Base-by-base conservation (phyloP, 2,329 filamentous ascomycete genomes). In the Phaeophleospora eucalypticola region DNA sequence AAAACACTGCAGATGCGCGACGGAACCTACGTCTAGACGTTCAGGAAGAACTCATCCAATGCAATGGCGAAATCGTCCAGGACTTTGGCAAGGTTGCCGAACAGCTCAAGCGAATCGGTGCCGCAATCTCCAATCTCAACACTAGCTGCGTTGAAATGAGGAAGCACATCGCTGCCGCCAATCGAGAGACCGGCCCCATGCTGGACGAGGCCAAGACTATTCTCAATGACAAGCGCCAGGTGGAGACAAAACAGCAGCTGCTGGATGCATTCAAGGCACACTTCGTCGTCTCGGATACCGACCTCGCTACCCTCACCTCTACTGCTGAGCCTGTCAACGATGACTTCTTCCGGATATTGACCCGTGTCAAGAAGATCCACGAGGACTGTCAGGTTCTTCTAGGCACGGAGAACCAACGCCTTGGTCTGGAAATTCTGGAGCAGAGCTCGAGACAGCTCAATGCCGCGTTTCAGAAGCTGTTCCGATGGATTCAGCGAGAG, bases 401-500 rank as follows among this genome's bases (percentile, higher is more conserved):
- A 1, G 91, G 90, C 2, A 87, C 89, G 21, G 90, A 96, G 65
- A 88, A 89, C 58, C 90, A 97, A 68, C 83, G 84, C 7, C 72
- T 96, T 0, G 93, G 91, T 0, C 74, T 94, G 3, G 90, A 97
- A 59, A 80, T 97, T 40, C 90, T 97, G 77, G 91, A 96, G 53
- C 82, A 91, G 65, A 91, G 84, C 45, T 90, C 89, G 0, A 89
- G 88, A 49, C 82, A 88, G 52, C 77, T 98, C 41, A 93, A 95
- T 61, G 78, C 84, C 14, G 91, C 88, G 4, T 98, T 93, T 59
- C 91, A 98, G 64, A 98, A 96, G 65, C 78, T 98, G 2, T 96
- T 95, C 68, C 83, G 88, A 59, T 98, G 91, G 91, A 83, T 95
- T 16, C 90, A 96, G 65, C 83, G 86, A 49, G 89, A 96, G 60